Evolutionary conservation across 257 asterid species (phyloP).

Genomic region (Henckelia pumila): DNA sequence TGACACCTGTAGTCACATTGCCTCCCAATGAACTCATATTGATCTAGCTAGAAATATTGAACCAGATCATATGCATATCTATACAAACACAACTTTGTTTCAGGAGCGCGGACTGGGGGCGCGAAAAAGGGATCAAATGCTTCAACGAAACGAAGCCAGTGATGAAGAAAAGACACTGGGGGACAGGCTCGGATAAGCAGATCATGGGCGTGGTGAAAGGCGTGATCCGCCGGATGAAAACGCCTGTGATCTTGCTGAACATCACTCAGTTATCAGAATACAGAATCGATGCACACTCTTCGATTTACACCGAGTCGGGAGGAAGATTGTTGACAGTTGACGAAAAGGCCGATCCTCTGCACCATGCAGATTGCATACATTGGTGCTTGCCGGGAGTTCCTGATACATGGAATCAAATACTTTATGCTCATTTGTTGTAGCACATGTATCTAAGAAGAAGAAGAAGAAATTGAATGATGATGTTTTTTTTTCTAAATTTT

Average conservation of each 20-base stretch:
- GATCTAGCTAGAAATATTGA: too few relatives aligned
- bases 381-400: too few relatives aligned
- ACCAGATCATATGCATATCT: not conserved
- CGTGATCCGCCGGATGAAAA: conserved; percentile 57
- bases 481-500: too few relatives aligned
- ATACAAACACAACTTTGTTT: not conserved
- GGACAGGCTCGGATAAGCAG: conserved; percentile 61
- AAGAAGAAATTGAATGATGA: not conserved
- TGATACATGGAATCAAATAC: too few relatives aligned
- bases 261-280: conserved; percentile 61
- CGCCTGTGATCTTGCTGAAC: conserved; percentile 62
- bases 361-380: too few relatives aligned
- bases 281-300: too few relatives aligned
- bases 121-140: conserved; percentile 57
- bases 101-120: conserved; percentile 86
- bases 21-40: not conserved
- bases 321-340: too few relatives aligned
- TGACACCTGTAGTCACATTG: not conserved
- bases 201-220: conserved; percentile 59
- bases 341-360: too few relatives aligned
- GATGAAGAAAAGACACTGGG: conserved; percentile 57
- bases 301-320: too few relatives aligned
- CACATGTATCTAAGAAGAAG: not conserved
- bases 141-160: conserved; percentile 80
- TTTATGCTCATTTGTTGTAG: too few relatives aligned